Evolutionary conservation across 345 rosid species (phyloP), one percentile per base, ranked within the genome.

Genomic region (Populus davidiana): DNA sequence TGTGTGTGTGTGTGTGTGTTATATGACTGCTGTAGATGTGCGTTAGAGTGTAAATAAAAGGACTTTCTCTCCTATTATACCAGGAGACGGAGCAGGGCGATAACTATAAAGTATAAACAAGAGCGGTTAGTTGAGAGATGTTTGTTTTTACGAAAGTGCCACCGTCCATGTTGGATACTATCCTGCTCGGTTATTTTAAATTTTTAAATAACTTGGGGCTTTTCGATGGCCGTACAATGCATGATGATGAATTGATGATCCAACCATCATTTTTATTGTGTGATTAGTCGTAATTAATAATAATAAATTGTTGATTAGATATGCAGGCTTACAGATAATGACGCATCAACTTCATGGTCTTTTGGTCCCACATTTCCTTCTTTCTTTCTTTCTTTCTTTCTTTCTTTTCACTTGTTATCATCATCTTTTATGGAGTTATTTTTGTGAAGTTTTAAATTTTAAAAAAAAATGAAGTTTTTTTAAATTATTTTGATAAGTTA

Each of bases 111-210:
- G 5, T 33, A n/a, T 1, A 5, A n/a, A 13, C 29, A 5, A 1
- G 25, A 16, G 50, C 72, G 77, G 77, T 73, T 73, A 39, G 62
- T 79, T 59, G 73, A 11, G 44, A 31, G 41, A 31, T 18, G 13
- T 21, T 20, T 39, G 41, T 75, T 13, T 9, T 35, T 66, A 39
- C 39, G 50, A 41, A 13, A 29, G 9, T 36, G 41, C 35, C 36
- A 41, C 44, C 2, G 13, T 9, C 44, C 13, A 10, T 23, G 64
- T 3, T 9, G 29, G 63, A 23, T 59, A 23, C 63, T 2, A 54
- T 21, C 21, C 61, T 20, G 23, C 59, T 21, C n/a, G 21, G 4
- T 20, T 54, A 4, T 23, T 23, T 6, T 54, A 21, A n/a, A 20
- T 18, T 6, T 18, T 18, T 2, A 11, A 56, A 56, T 11, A 11